These are phyloP conservation scores for Sisymbrium altissimum DNA, from an alignment of 345 rosid species.

Conservation along the genomic window DNA sequence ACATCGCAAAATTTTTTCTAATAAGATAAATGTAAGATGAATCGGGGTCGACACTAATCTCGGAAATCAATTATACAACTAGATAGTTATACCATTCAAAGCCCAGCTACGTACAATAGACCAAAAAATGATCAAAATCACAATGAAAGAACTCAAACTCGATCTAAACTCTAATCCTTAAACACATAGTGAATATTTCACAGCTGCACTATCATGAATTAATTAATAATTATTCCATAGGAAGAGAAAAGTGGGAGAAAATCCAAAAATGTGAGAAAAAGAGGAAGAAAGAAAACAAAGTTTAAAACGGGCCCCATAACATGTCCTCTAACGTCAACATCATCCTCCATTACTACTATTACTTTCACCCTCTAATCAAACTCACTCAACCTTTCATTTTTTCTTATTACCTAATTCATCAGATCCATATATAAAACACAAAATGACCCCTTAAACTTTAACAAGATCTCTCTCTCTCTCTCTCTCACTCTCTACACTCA, in stretches of 20 bases:
- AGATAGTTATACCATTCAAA: background rate
- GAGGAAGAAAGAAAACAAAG: slow-evolving; percentile 12
- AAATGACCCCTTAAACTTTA: slow-evolving; percentile 17
- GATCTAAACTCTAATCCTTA: background rate
- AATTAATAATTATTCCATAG: background rate
- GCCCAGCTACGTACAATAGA: no score
- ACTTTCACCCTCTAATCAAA: slow-evolving; percentile 32
- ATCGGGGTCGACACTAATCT: background rate
- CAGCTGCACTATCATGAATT: background rate
- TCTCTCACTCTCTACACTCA: slow-evolving; percentile 11
- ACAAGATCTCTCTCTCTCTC: background rate
- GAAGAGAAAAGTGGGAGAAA: background rate
- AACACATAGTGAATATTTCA: background rate
- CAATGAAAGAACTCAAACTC: background rate
- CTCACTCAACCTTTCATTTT: slow-evolving; percentile 20
- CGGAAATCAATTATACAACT: no score
- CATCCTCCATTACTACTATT: slow-evolving; percentile 30
- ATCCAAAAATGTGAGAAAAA: background rate
- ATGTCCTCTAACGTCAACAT: slow-evolving; percentile 33
- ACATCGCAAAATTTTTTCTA: no score
- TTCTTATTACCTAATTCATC: slow-evolving; percentile 20
- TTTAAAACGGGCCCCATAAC: slow-evolving; percentile 25
- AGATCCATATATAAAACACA: slow-evolving; percentile 24
- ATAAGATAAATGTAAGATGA: no score
- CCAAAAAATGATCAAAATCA: background rate